Percentiles rank a stretch among this genome's conserved stretches.
Conservation (phyloP, 139 green algal species). For the Ulvella scutata region DNA sequence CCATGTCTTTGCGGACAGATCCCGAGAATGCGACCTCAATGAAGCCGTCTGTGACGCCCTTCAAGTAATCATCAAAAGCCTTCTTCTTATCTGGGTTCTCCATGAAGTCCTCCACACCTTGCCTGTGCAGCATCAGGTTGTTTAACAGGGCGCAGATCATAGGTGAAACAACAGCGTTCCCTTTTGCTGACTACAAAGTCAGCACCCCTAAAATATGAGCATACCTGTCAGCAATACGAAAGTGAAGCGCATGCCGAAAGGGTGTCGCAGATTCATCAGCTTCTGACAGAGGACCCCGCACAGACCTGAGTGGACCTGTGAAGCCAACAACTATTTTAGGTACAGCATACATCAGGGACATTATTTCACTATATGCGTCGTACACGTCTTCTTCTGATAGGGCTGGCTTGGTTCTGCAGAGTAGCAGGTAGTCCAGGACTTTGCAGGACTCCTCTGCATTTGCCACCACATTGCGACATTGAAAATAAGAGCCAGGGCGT, state of each 20-base stretch:
- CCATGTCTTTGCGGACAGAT: background rate
- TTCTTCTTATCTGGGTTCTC: background rate
- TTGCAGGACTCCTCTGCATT: background rate
- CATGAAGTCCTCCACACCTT: background rate
- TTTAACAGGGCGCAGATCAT: no score
- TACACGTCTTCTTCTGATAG: background rate
- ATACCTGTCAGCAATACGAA: background rate
- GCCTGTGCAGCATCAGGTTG: no score
- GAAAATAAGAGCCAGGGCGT: no score
- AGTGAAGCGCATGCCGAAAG: background rate
- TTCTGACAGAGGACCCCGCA: no score
- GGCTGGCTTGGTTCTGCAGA: background rate
- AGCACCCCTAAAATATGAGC: no score
- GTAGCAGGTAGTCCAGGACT: background rate
- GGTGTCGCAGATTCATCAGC: background rate
- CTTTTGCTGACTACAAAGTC: no score
- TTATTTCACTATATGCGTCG: background rate
- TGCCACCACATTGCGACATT: no score
- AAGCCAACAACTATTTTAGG: background rate
- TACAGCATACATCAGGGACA: background rate
- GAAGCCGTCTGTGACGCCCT: background rate
- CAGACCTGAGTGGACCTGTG: background rate
- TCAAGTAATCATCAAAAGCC: background rate
- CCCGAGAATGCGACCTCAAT: background rate
- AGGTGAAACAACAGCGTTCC: no score